These are phyloP conservation scores for Penicillium sp. DNA, from an alignment of 2,329 filamentous ascomycete species.

Conservation along the genomic window DNA sequence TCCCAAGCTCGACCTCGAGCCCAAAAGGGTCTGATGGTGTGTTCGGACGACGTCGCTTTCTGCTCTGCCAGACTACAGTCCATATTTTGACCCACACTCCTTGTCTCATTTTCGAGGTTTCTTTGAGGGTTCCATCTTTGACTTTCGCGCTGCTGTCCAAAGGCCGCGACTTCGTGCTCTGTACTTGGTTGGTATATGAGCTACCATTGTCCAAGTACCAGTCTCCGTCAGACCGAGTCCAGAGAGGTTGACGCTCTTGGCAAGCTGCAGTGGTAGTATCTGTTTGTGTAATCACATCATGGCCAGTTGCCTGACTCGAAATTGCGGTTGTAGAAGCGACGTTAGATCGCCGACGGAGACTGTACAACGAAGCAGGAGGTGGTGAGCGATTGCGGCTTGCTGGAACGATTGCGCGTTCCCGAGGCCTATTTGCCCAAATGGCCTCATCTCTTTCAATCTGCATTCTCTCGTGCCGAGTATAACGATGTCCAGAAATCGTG, in stretches of 20 bases:
- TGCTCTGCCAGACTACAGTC: not conserved
- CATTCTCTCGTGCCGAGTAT: conserved; percentile 1
- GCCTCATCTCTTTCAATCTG: conserved; percentile 2
- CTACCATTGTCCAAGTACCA: not conserved
- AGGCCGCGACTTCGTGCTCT: not conserved
- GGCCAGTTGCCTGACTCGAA: not conserved
- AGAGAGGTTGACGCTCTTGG: not conserved
- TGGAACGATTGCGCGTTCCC: not conserved
- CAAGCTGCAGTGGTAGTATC: not conserved
- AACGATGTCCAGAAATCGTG: conserved; percentile 2
- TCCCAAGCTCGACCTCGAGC: not conserved
- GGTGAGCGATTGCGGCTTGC: conserved; percentile 2
- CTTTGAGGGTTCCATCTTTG: not conserved
- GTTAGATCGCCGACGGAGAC: conserved; percentile 1
- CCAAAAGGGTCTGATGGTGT: not conserved
- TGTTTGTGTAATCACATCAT: not conserved
- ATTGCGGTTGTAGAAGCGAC: not conserved
- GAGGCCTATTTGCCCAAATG: not conserved
- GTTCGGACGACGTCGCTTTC: too few species aligned
- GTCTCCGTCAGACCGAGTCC: conserved; percentile 8
- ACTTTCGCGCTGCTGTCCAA: not conserved
- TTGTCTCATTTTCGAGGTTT: not conserved
- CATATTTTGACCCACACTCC: not conserved
- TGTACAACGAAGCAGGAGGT: not conserved
- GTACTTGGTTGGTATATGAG: not conserved